Evolutionary conservation across 805 yeast species (phyloP).

Genomic region (Saccharomycopsis synnaedendra): DNA sequence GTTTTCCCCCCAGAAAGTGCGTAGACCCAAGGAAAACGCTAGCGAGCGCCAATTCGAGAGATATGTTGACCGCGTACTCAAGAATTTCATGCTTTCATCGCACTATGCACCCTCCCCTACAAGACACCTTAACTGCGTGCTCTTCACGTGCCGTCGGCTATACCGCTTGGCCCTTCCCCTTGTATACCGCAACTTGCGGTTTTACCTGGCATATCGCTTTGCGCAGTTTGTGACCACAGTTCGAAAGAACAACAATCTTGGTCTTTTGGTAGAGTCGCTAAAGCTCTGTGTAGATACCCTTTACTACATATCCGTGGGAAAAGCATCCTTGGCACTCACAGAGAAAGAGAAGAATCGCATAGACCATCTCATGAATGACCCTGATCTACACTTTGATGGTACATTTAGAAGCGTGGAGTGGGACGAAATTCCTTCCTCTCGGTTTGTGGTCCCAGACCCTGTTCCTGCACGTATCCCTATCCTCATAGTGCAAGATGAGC

Average conservation of each 20-base stretch:
- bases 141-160: constrained; percentile 42
- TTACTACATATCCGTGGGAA: constrained; percentile 6
- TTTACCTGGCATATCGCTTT: constrained; percentile 65
- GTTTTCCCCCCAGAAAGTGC: constrained; percentile 3
- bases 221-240: constrained; percentile 70
- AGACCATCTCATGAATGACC: constrained; percentile 13
- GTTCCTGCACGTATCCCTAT: constrained; percentile 10
- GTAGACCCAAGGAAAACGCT: background rate
- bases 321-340: constrained; percentile 8
- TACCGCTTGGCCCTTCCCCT: constrained; percentile 40
- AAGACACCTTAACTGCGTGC: constrained; percentile 29
- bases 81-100: constrained; percentile 10
- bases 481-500: constrained; percentile 6
- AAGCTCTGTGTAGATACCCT: constrained; percentile 40
- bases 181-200: constrained; percentile 41
- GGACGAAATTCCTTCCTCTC: constrained; percentile 1
- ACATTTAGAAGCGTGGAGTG: constrained; percentile 9
- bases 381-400: constrained; percentile 8
- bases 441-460: constrained; percentile 1
- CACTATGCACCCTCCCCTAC: constrained; percentile 16
- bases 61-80: constrained; percentile 10
- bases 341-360: constrained; percentile 13
- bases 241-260: constrained; percentile 43
- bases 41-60: background rate
- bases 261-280: constrained; percentile 40